Conservation (phyloP, 2,329 filamentous ascomycete species). For the Sordariomycetes sp. region DNA sequence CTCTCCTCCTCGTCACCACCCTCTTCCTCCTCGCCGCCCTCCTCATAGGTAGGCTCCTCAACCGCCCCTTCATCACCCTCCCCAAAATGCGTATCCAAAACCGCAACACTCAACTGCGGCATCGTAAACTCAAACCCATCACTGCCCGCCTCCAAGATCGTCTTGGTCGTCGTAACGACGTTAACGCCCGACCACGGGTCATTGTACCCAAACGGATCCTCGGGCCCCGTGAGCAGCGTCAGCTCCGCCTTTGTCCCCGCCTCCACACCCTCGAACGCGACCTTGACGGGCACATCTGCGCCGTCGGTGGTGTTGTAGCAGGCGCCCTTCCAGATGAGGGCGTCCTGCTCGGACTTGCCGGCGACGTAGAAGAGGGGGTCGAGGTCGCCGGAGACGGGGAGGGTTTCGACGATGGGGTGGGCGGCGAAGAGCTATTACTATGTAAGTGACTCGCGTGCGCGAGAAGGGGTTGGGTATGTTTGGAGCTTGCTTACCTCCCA, state of each 20-base stretch:
- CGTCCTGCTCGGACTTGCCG: constrained; percentile 26
- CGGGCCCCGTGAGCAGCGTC: constrained; percentile 28
- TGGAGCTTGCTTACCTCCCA: constrained; percentile 18
- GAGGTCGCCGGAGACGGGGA: constrained; percentile 26
- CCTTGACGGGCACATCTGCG: constrained; percentile 27
- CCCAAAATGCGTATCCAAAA: constrained; percentile 29
- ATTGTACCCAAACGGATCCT: constrained; percentile 28
- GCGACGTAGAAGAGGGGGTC: constrained; percentile 36
- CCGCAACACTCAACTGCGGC: constrained; percentile 40
- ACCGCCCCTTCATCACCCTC: not conserved
- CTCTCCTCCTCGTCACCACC: not conserved
- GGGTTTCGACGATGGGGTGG: constrained; percentile 29
- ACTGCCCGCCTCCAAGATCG: constrained; percentile 23
- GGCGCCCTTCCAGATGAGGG: constrained; percentile 34
- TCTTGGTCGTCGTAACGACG: constrained; percentile 29
- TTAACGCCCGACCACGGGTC: constrained; percentile 24
- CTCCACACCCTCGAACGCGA: constrained; percentile 29
- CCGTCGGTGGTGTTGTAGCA: constrained; percentile 36
- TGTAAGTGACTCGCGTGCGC: too few species aligned
- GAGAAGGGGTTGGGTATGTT: not conserved
- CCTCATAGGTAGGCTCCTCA: not conserved
- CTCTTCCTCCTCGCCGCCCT: not conserved
- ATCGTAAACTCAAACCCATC: constrained; percentile 39
- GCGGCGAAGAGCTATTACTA: constrained; percentile 24
- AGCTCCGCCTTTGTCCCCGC: constrained; percentile 24